A percentile compares a stretch with the other conserved stretches of the same genome.
Conservation (phyloP, 306 rosid species). For the Heteromeles arbutifolia region DNA sequence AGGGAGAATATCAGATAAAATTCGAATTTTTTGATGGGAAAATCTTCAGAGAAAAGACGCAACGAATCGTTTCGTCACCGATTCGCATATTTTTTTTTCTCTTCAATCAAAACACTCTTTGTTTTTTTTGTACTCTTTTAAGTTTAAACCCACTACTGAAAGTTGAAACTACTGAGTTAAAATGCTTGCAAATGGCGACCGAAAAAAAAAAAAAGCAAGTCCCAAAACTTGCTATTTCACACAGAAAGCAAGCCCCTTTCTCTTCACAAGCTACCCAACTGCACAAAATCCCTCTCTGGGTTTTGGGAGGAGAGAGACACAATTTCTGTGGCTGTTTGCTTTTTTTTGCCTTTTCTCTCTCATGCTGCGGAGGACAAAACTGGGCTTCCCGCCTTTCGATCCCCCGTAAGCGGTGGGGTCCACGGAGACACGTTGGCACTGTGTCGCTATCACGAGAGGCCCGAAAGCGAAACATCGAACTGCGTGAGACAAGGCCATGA, state of each 20-base stretch:
- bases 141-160: background rate
- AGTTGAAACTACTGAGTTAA: background rate
- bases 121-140: background rate
- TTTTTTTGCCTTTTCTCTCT: background rate
- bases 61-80: constrained; percentile 45
- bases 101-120: background rate
- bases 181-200: background rate
- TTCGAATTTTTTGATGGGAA: constrained; percentile 31
- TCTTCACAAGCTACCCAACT: constrained; percentile 9
- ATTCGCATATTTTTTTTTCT: constrained; percentile 17
- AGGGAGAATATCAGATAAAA: constrained; percentile 22
- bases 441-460: constrained; percentile 28
- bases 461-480: constrained; percentile 62
- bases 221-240: background rate
- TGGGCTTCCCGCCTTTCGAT: constrained; percentile 81
- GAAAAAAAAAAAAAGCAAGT: background rate
- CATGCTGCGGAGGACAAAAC: constrained; percentile 33
- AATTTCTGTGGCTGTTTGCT: background rate
- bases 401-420: constrained; percentile 49
- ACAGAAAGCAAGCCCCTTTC: constrained; percentile 8
- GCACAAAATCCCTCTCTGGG: constrained; percentile 11
- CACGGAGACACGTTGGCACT: constrained; percentile 27
- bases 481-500: constrained; percentile 31
- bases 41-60: constrained; percentile 53
- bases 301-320: background rate